phyloP scores from a whole-genome alignment of 345 rosid genomes.

The Eutrema japonicum region DNA sequence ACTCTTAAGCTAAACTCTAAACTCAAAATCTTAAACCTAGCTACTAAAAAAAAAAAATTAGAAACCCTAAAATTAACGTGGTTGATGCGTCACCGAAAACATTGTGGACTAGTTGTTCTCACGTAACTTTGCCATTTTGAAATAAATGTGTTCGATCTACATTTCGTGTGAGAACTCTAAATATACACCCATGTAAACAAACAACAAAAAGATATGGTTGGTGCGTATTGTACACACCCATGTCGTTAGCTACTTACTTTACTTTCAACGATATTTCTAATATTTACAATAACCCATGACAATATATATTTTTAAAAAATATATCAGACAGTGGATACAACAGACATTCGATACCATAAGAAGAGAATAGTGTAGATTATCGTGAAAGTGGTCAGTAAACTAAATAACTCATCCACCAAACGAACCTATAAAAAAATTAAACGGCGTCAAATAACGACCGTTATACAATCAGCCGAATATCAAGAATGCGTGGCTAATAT shows the following conservation, averaged over 20 bases:
- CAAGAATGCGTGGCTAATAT: slow-evolving; percentile 25
- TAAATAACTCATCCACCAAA: slow-evolving; percentile 5
- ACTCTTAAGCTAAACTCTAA: no score
- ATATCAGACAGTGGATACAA: slow-evolving; percentile 3
- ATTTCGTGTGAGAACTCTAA: background rate
- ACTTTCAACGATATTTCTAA: background rate
- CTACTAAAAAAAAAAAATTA: no score
- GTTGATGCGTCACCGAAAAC: slow-evolving; percentile 1
- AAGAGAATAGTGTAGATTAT: slow-evolving; percentile 27
- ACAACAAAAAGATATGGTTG: background rate
- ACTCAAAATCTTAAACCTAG: no score
- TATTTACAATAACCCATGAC: no score
- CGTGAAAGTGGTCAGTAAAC: slow-evolving; percentile 29
- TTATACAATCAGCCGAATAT: slow-evolving; percentile 20
- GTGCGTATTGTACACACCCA: background rate
- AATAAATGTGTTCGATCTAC: background rate
- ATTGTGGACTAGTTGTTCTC: slow-evolving; percentile 7
- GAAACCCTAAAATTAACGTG: background rate
- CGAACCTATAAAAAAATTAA: background rate
- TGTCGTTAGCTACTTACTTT: slow-evolving; percentile 12
- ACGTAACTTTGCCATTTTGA: background rate
- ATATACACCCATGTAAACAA: background rate
- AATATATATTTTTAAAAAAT: no score
- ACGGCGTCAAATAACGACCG: slow-evolving; percentile 36
- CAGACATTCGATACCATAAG: slow-evolving; percentile 36